Percentiles rank a stretch among this genome's conserved stretches.
These are phyloP conservation scores for Dioscorea dumetorum DNA, from an alignment of 106 monocot genomes.

Conservation along the genomic window DNA sequence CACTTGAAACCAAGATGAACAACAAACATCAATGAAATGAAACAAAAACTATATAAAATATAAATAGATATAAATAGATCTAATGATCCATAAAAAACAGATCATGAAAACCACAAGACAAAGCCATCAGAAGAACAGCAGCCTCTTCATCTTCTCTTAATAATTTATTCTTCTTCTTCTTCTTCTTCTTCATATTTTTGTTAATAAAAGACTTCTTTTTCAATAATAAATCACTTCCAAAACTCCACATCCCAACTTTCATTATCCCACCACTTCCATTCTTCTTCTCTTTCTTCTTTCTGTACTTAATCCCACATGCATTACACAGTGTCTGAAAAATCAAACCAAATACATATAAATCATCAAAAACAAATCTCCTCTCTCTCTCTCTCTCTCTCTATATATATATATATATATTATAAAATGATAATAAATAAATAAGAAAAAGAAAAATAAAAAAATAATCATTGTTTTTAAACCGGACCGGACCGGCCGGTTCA, in stretches of 20 bases:
- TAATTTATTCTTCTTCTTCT: slow-evolving; percentile 2
- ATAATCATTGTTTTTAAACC: too few relatives aligned
- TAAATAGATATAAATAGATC: too few relatives aligned
- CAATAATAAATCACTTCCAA: slow-evolving; percentile 11
- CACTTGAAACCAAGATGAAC: background rate
- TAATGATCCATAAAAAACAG: too few relatives aligned
- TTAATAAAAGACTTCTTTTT: slow-evolving; percentile 12
- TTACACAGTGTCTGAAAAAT: slow-evolving; percentile 37
- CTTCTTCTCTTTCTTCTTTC: slow-evolving; percentile 26
- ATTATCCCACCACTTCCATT: background rate
- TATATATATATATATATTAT: background rate
- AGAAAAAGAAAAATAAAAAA: too few relatives aligned
- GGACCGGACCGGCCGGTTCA: too few relatives aligned
- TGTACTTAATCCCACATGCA: slow-evolving; percentile 44
- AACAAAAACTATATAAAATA: too few relatives aligned
- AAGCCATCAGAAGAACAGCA: slow-evolving; percentile 32
- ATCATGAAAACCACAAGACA: slow-evolving; percentile 23
- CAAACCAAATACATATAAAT: background rate
- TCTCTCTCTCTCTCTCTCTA: too few relatives aligned
- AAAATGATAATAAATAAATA: background rate
- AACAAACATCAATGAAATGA: too few relatives aligned
- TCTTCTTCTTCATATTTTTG: background rate
- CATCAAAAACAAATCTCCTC: background rate
- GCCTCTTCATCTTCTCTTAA: slow-evolving; percentile 28
- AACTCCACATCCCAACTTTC: slow-evolving; percentile 15